Percentiles rank a stretch among this genome's conserved stretches.
These are phyloP conservation scores for Sphagnum contortum DNA, from an alignment of 225 moss, liverwort and hornwort genomes.

Conservation along the genomic window DNA sequence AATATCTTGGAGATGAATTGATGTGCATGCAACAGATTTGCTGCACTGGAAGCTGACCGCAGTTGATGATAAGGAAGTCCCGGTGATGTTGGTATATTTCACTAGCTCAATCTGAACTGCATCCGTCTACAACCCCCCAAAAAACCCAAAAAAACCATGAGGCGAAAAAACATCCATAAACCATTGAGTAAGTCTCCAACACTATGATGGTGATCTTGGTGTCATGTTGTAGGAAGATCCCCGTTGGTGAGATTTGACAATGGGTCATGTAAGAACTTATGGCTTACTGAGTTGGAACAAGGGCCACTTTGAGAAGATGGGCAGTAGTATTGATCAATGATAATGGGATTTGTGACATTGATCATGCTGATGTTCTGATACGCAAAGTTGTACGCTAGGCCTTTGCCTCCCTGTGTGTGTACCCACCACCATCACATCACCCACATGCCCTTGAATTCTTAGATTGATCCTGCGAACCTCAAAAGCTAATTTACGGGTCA, in stretches of 20 bases:
- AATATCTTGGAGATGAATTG: not conserved
- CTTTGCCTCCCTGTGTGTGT: slow-evolving; percentile 26
- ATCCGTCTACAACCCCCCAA: not conserved
- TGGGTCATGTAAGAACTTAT: too few species aligned
- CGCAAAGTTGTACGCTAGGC: slow-evolving; percentile 11
- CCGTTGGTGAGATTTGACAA: too few species aligned
- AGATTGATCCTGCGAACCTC: too few species aligned
- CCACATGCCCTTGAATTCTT: too few species aligned
- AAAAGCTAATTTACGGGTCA: too few species aligned
- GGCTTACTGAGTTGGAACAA: too few species aligned
- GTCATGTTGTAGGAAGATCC: too few species aligned
- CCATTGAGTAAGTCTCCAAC: not conserved
- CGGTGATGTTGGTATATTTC: slow-evolving; percentile 1
- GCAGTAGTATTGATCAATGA: slow-evolving; percentile 47
- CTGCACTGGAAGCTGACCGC: slow-evolving; percentile 3
- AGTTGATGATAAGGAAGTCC: not conserved
- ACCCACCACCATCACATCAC: not conserved
- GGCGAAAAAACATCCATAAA: not conserved
- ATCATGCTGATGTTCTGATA: slow-evolving; percentile 25
- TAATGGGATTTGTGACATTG: slow-evolving; percentile 26
- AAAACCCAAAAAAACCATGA: too few species aligned
- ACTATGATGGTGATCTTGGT: too few species aligned
- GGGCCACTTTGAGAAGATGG: not conserved
- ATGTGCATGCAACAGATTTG: not conserved
- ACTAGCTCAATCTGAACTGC: not conserved